Conservation (phyloP, 1,139 yeast genomes). For the Magnusiomyces fungicola region DNA sequence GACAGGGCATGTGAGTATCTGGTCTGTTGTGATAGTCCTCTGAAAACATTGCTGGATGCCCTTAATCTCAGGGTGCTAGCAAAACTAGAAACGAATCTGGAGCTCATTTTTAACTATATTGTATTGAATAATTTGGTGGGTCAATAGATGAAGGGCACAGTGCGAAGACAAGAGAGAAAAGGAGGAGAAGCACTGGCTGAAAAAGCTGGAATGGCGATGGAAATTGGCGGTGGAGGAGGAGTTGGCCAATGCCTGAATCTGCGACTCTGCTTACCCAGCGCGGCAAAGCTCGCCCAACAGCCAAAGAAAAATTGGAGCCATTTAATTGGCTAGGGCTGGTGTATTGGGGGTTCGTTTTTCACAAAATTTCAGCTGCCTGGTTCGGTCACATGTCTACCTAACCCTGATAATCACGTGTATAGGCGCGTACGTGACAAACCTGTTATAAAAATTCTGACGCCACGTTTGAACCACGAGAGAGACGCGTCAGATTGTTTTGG, state of each 20-base stretch:
- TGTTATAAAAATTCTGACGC: background rate
- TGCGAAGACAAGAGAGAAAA: background rate
- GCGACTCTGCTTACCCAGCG: background rate
- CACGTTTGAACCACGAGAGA: background rate
- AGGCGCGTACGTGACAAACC: background rate
- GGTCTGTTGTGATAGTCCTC: background rate
- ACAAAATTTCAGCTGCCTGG: no score
- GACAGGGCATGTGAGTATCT: conserved; percentile 37
- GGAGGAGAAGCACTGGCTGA: background rate
- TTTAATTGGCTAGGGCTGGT: no score
- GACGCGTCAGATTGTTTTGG: background rate
- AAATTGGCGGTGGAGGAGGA: background rate
- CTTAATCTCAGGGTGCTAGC: background rate
- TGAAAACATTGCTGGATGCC: background rate
- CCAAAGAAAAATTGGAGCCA: no score
- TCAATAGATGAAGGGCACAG: background rate
- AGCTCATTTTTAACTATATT: background rate
- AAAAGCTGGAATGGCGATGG: background rate
- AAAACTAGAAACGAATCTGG: background rate
- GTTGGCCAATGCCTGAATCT: background rate
- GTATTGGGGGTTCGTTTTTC: no score
- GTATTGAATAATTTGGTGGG: background rate
- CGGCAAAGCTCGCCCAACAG: no score
- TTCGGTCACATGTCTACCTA: no score
- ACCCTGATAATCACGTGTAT: background rate